Conservation (phyloP, 441 rosid genomes). For the Corymbia citriodora region DNA sequence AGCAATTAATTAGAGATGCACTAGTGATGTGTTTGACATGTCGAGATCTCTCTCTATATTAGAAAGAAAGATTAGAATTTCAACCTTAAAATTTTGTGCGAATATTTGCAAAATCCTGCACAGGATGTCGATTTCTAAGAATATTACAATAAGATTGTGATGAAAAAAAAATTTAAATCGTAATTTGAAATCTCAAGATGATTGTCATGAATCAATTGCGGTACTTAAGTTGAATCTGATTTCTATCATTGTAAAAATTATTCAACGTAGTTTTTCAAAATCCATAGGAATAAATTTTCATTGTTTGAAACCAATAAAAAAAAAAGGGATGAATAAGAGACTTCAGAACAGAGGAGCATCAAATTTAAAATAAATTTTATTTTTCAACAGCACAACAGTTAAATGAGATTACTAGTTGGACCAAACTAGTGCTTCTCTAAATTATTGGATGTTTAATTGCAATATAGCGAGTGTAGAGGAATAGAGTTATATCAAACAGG, state of each 20-base stretch:
- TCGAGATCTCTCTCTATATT: neutral
- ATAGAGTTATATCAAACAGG: neutral
- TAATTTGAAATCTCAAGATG: neutral
- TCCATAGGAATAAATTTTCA: neutral
- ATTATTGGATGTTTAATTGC: neutral
- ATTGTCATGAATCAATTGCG: neutral
- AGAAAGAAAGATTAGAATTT: neutral
- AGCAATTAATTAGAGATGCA: neutral
- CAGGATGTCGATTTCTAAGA: neutral
- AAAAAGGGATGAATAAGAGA: neutral
- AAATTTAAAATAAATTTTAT: neutral
- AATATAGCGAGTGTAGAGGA: neutral
- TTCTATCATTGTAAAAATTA: neutral
- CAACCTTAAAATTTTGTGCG: neutral
- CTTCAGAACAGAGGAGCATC: neutral
- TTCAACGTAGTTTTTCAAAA: neutral
- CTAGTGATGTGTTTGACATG: neutral
- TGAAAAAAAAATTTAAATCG: neutral
- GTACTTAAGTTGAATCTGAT: neutral
- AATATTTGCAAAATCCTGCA: neutral
- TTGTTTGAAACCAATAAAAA: neutral
- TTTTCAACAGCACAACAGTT: neutral
- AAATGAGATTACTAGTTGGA: neutral
- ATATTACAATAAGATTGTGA: neutral
- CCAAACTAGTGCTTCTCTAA: neutral